phyloP scores from a whole-genome alignment of 805 yeast species.

The Pichia scutulata region DNA sequence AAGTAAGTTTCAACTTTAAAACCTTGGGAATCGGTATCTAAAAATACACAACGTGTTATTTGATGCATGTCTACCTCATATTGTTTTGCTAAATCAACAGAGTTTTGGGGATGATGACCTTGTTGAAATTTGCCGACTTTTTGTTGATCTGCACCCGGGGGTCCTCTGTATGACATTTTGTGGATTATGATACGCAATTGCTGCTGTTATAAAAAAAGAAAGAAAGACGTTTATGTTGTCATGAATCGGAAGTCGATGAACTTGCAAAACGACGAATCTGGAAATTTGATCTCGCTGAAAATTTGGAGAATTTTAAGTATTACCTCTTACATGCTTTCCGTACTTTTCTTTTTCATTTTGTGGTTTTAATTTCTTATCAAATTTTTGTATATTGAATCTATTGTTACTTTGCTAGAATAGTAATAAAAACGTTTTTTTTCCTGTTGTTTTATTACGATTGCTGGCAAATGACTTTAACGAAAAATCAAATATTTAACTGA shows the following conservation, averaged over 20 bases:
- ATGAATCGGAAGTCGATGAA: neutral
- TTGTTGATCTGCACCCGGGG: neutral
- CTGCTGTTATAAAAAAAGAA: neutral
- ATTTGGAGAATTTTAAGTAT: no score
- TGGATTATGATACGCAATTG: neutral
- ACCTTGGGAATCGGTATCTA: conserved; percentile 36
- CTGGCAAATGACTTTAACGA: no score
- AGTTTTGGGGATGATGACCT: conserved; percentile 10
- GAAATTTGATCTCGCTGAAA: neutral
- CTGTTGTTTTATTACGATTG: no score
- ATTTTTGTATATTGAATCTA: no score
- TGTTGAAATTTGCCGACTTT: conserved; percentile 1
- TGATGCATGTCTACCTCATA: conserved; percentile 47
- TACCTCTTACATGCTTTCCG: no score
- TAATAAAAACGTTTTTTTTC: no score
- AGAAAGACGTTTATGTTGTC: neutral
- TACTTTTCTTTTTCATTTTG: no score
- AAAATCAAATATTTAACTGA: no score
- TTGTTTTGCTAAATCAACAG: conserved; percentile 42
- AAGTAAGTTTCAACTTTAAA: conserved; percentile 50
- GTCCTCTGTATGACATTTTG: neutral
- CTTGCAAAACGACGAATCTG: neutral
- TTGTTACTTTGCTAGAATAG: no score
- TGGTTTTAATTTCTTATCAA: no score
- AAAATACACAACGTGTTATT: conserved; percentile 43